Percentiles rank a stretch among this genome's conserved stretches.
phyloP scores from a whole-genome alignment of 352 stramenopile genomes.

The Globisporangium viniferum region DNA sequence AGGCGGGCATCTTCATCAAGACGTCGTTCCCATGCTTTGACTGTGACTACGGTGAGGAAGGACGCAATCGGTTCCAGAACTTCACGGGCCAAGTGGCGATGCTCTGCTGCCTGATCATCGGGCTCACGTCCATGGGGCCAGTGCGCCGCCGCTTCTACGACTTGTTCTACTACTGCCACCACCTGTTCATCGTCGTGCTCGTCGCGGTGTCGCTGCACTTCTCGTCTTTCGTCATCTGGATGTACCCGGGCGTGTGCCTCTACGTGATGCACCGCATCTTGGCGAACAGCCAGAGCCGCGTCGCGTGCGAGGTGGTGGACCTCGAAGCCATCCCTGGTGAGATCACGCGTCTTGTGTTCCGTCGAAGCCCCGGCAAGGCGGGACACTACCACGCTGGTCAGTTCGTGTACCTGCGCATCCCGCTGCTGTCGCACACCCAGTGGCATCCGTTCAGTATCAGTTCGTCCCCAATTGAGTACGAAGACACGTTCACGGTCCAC shows the following conservation, averaged over 20 bases:
- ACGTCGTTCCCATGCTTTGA: conserved; percentile 60
- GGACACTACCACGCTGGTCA: conserved; percentile 81
- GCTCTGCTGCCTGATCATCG: conserved; percentile 71
- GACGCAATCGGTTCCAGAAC: conserved; percentile 67
- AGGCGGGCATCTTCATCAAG: conserved; percentile 48
- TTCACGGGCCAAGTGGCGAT: conserved; percentile 72
- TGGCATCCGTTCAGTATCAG: conserved; percentile 88
- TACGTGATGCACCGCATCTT: conserved; percentile 84
- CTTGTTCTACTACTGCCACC: conserved; percentile 87
- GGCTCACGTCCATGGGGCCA: conserved; percentile 62
- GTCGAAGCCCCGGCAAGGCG: conserved; percentile 63
- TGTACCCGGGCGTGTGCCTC: conserved; percentile 76
- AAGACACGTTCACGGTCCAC: conserved; percentile 83
- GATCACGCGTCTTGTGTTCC: conserved; percentile 81
- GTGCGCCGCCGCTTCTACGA: conserved; percentile 81
- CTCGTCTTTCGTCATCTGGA: conserved; percentile 79
- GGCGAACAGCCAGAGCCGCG: conserved; percentile 58
- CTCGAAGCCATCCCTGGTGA: conserved; percentile 80
- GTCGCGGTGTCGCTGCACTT: conserved; percentile 70
- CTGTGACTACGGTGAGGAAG: conserved; percentile 66
- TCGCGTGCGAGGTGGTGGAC: conserved; percentile 75
- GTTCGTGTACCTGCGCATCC: conserved; percentile 77
- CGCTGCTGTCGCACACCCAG: conserved; percentile 65
- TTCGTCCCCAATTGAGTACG: conserved; percentile 79
- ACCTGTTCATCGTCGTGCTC: conserved; percentile 84